Evolutionary conservation across 2,329 filamentous ascomycete species (phyloP).

Genomic region (Fusarium xyrophilum): DNA sequence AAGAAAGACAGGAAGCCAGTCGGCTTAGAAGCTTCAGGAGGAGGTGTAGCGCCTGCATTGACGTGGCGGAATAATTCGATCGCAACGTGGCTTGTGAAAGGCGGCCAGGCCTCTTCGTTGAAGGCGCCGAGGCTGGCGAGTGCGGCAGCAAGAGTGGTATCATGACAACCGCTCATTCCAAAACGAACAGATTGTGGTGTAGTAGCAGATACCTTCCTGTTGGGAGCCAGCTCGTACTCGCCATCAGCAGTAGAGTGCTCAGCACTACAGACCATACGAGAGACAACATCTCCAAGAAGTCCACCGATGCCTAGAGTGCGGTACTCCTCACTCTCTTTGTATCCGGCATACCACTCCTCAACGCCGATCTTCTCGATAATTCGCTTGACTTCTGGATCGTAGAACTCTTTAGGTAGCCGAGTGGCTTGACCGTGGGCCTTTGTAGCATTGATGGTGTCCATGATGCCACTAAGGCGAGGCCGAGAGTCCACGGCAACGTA

Average conservation of each 20-base stretch:
- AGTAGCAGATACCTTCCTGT: slow-evolving; percentile 42
- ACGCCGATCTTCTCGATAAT: slow-evolving; percentile 79
- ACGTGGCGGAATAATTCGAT: slow-evolving; percentile 82
- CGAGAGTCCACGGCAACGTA: slow-evolving; percentile 82
- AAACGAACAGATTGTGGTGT: slow-evolving; percentile 66
- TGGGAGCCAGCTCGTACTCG: slow-evolving; percentile 55
- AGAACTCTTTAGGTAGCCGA: slow-evolving; percentile 82
- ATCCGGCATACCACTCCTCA: slow-evolving; percentile 94
- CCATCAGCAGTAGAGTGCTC: slow-evolving; percentile 63
- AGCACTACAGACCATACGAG: slow-evolving; percentile 72
- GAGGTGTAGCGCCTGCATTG: slow-evolving; percentile 35
- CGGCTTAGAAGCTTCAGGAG: slow-evolving; percentile 2
- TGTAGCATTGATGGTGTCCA: slow-evolving; percentile 93
- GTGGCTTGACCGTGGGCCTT: slow-evolving; percentile 79
- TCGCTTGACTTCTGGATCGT: slow-evolving; percentile 73
- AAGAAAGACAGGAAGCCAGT: slow-evolving; percentile 41
- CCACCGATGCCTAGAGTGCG: slow-evolving; percentile 86
- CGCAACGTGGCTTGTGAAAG: slow-evolving; percentile 90
- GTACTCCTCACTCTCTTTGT: slow-evolving; percentile 84
- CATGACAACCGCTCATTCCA: slow-evolving; percentile 85
- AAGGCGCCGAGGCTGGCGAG: slow-evolving; percentile 82
- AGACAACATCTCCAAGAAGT: slow-evolving; percentile 82
- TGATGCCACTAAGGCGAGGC: slow-evolving; percentile 85
- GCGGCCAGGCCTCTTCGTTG: slow-evolving; percentile 78
- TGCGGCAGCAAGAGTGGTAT: slow-evolving; percentile 86